Conservation (phyloP, 257 asterid genomes). For the Coffea eugenioides region DNA sequence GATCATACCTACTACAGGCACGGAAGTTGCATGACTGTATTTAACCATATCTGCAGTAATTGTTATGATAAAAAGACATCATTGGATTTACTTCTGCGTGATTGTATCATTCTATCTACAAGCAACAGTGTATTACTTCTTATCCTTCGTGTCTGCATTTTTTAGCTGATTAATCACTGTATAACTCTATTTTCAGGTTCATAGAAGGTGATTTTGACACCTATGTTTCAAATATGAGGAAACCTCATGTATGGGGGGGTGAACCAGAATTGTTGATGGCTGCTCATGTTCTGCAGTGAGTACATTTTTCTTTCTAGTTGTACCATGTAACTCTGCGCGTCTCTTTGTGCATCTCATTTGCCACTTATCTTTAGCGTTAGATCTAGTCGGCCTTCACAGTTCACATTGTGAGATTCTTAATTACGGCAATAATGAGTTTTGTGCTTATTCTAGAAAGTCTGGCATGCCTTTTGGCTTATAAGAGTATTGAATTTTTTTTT, state of each 20-base stretch:
- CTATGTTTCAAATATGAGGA: constrained; percentile 71
- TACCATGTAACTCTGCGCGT: no score
- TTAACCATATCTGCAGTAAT: no score
- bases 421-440: background rate
- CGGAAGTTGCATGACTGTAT: background rate
- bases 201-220: constrained; percentile 86
- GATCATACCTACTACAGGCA: background rate
- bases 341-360: background rate
- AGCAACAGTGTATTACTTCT: background rate
- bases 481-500: no score
- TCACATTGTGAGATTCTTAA: background rate
- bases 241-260: constrained; percentile 96
- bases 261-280: constrained; percentile 98
- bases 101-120: background rate
- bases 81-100: background rate
- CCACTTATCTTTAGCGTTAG: background rate
- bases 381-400: background rate
- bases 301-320: constrained; percentile 6
- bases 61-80: background rate
- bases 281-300: constrained; percentile 89
- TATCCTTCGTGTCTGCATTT: background rate
- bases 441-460: background rate
- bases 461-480: background rate
- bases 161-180: background rate
- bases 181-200: constrained; percentile 53